These are phyloP conservation scores for Monilinia aucupariae DNA, from an alignment of 2,329 filamentous ascomycete genomes.

Conservation along the genomic window DNA sequence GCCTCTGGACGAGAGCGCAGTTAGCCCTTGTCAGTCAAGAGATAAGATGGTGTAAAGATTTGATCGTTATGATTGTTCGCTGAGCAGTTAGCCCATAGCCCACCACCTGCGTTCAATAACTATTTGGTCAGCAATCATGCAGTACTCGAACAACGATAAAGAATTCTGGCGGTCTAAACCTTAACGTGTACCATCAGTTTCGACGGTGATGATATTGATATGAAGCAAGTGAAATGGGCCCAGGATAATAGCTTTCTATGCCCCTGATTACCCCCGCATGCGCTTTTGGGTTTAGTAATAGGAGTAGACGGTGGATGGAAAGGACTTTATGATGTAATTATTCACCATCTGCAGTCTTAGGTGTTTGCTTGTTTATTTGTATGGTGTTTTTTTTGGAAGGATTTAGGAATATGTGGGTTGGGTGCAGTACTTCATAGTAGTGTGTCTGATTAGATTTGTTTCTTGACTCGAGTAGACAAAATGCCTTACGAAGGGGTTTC, in stretches of 20 bases:
- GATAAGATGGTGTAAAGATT: conserved; percentile 6
- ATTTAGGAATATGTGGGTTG: background rate
- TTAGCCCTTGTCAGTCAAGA: background rate
- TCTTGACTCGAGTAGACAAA: too few species aligned
- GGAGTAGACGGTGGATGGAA: background rate
- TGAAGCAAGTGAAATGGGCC: conserved; percentile 37
- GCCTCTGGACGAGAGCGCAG: conserved; percentile 2
- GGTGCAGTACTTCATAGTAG: too few species aligned
- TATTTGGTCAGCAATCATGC: background rate
- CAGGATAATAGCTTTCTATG: conserved; percentile 42
- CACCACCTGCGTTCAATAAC: conserved; percentile 7
- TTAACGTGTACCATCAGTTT: conserved; percentile 35
- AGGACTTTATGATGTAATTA: background rate
- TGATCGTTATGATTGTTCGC: conserved; percentile 6
- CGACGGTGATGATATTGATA: conserved; percentile 38
- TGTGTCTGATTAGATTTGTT: too few species aligned
- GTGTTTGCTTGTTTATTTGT: background rate
- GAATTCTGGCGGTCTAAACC: too few species aligned
- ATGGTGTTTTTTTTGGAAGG: background rate
- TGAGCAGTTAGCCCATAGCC: conserved; percentile 1
- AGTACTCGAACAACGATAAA: background rate
- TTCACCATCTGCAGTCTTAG: background rate
- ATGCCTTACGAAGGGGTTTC: too few species aligned
- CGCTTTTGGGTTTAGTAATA: background rate
- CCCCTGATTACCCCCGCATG: conserved; percentile 4